Conservation (phyloP, 352 stramenopile genomes). For the Globisporangium acanthophoron region DNA sequence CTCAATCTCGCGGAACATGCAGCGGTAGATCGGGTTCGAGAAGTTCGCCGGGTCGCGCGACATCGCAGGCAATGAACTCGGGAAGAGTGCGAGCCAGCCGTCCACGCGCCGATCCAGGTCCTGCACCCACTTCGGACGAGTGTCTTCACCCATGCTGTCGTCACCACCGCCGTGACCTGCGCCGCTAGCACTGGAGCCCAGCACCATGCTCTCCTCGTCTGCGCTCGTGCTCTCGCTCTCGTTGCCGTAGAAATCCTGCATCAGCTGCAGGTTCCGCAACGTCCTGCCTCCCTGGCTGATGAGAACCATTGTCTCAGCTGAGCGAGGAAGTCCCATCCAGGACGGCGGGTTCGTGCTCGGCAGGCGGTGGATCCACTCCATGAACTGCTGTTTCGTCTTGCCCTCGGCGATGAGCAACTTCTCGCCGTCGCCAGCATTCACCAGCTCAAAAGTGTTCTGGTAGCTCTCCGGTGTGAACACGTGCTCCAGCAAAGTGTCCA, state of each 20-base stretch:
- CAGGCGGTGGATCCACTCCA: slow-evolving; percentile 85
- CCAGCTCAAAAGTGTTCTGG: slow-evolving; percentile 78
- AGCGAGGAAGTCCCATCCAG: slow-evolving; percentile 91
- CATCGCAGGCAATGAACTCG: slow-evolving; percentile 34
- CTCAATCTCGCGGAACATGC: slow-evolving; percentile 86
- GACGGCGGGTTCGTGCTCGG: slow-evolving; percentile 88
- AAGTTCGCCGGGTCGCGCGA: slow-evolving; percentile 52
- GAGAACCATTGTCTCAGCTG: slow-evolving; percentile 88
- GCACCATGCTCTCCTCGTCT: slow-evolving; percentile 65
- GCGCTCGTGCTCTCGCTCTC: slow-evolving; percentile 32
- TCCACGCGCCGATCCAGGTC: slow-evolving; percentile 68
- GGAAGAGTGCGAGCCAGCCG: slow-evolving; percentile 60
- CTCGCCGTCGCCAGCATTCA: slow-evolving; percentile 30
- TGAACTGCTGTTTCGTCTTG: slow-evolving; percentile 90
- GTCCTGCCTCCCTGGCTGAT: slow-evolving; percentile 71
- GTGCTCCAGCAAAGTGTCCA: slow-evolving; percentile 91
- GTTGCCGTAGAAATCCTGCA: slow-evolving; percentile 78
- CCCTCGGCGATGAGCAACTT: slow-evolving; percentile 79
- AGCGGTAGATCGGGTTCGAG: slow-evolving; percentile 89
- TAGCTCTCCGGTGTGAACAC: slow-evolving; percentile 96
- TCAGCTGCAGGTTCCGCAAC: slow-evolving; percentile 75
- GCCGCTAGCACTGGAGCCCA: slow-evolving; percentile 16
- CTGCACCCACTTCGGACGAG: slow-evolving; percentile 76
- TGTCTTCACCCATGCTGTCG: slow-evolving; percentile 25
- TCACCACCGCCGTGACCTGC: slow-evolving; percentile 20